These are phyloP conservation scores for Scopulariopsis brevicaulis DNA, from an alignment of 2,329 filamentous ascomycete genomes.

Conservation along the genomic window DNA sequence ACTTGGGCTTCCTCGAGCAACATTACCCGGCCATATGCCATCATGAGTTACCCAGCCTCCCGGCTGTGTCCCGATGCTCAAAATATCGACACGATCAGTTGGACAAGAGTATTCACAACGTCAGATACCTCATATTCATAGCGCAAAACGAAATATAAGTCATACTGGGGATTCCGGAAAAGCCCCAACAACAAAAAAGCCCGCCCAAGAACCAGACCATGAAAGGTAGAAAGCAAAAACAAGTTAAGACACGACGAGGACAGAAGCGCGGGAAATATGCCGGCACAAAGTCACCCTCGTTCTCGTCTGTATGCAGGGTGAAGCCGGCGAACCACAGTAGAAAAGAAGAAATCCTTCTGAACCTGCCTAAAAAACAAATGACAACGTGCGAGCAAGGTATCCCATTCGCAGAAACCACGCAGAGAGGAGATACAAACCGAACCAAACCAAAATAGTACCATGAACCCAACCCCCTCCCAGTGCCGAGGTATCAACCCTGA, in stretches of 20 bases:
- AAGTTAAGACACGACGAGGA: background rate
- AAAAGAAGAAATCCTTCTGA: background rate
- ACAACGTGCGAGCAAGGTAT: too few relatives aligned
- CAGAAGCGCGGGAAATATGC: background rate
- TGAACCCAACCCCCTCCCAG: background rate
- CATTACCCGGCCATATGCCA: too few relatives aligned
- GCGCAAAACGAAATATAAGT: too few relatives aligned
- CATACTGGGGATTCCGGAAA: too few relatives aligned
- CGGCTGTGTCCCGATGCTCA: too few relatives aligned
- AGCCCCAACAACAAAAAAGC: too few relatives aligned
- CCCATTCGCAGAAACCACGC: background rate
- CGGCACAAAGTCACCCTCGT: background rate
- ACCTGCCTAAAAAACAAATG: background rate
- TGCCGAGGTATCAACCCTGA: background rate
- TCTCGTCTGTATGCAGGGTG: background rate
- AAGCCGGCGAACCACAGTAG: background rate
- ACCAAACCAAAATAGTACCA: background rate
- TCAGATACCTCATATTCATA: too few relatives aligned
- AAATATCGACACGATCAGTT: too few relatives aligned
- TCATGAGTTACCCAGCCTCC: too few relatives aligned
- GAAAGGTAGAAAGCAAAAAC: background rate
- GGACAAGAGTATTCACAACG: too few relatives aligned
- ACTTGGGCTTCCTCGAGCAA: too few relatives aligned
- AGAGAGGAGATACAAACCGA: background rate
- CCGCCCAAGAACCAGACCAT: too few relatives aligned